Evolutionary conservation across 495 filamentous ascomycete species (phyloP), one percentile per base, ranked within the genome.

Genomic region (Penicillium tannophilum): DNA sequence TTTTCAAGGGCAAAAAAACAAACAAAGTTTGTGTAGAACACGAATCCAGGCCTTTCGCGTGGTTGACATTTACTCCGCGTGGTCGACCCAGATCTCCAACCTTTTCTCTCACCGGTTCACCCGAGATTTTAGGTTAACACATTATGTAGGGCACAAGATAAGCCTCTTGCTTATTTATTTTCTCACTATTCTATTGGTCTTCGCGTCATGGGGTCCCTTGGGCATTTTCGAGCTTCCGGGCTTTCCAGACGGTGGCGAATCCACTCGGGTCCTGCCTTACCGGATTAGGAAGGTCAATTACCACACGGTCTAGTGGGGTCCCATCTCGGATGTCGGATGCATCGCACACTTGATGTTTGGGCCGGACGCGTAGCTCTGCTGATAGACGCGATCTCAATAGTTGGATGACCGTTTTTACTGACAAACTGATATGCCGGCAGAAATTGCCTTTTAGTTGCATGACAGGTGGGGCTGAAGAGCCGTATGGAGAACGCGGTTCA

Each of bases 41-140:
- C 33, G 33, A 36, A 36, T 36, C 9, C 3, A 41, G 39, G 14
- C 14, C 24, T 12, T 23, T 49, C 52, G 45, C 45, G 30, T 48
- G 20, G 35, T 26, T 45, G 36, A 28, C 48, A 44, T 36, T 33
- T 42, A 46, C 42, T 46, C 36, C 51, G 35, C 6, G 20, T 30
- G 46, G 42, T 31, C 28, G 56, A 26, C 6, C 44, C 23, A 35
- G 35, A 49, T 49, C 26, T 14, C 6, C 46, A 4, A 26, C 19
- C 20, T 47, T 49, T 52, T 41, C 42, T 31, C 44, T 63, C 61
- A 60, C 61, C 61, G 56, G 53, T 30, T 54, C 47, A 36, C 31
- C 52, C 45, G 45, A 52, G 47, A 55, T 31, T 56, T 63, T 50
- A 56, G 52, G 52, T 63, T 43, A 28, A 24, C 28, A 41, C 39